Base-by-base conservation (phyloP, 2,329 filamentous ascomycete species). In the Xylariaceae sp. region DNA sequence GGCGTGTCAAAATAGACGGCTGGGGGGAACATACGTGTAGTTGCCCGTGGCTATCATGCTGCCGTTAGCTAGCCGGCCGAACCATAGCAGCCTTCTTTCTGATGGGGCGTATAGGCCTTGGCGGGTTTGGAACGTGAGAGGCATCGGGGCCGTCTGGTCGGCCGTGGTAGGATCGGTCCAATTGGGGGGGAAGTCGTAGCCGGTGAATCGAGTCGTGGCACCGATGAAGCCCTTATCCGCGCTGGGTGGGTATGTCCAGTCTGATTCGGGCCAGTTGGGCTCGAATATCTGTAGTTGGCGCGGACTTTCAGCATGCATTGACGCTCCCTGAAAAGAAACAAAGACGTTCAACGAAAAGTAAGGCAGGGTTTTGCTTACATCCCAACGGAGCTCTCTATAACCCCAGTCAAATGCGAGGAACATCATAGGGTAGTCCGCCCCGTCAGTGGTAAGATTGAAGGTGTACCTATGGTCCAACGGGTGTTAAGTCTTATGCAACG, bases 211-310 rank as follows among this genome's bases (percentile, higher is more conserved):
- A 33, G 16, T 15, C 30, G 30, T 33, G 30, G 11, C 30, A 33
- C 11, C 30, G 8, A 13, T 13, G 8, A 11, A 11, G 8, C 16
- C 3, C 8, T 33, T 33, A 9, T 15, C 30, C 11, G 30, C 8
- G 11, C 16, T 33, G 3, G 21, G 66, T 3, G 68, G 67, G 18
- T 68, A 70, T 8, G 35, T 47, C 68, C 68, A 70, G 1, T 51
- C 27, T 15, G 45, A 43, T 40, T 70, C 68, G 4, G 57, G 32
- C 44, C 58, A 70, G n/a, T 27, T 53, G 0, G 57, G 50, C 11
- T 68, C 61, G 44, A 60, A 70, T 11, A 70, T 64, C 62, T 65
- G 41, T 9, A 13, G 18, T 11, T 11, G 36, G 48, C 15, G 7
- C 20, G 23, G 30, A 33, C 11, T 15, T 15, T 18, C 29, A 40